These are phyloP conservation scores for Penicillium pulvis DNA, from an alignment of 495 filamentous ascomycete species.

Conservation along the genomic window DNA sequence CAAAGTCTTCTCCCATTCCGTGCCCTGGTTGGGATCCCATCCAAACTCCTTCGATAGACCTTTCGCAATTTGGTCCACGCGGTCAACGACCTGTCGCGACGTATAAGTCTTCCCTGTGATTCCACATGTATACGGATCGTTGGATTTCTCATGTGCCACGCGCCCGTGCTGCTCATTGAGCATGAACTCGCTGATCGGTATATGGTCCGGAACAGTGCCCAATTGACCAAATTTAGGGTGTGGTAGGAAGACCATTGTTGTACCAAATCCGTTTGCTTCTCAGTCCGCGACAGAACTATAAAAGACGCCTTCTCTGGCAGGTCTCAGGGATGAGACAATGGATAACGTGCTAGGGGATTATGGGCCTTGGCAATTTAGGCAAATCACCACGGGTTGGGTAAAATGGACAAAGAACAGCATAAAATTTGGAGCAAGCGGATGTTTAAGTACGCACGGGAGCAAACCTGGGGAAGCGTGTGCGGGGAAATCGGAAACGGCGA, in stretches of 20 bases:
- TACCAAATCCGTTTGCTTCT: no score
- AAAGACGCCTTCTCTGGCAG: no score
- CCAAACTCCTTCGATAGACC: slow-evolving; percentile 71
- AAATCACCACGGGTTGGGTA: neutral
- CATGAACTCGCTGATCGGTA: slow-evolving; percentile 81
- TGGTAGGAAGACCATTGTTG: slow-evolving; percentile 76
- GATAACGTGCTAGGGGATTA: neutral
- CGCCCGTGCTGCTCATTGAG: slow-evolving; percentile 73
- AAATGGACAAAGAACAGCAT: neutral
- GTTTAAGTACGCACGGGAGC: neutral
- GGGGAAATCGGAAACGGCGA: slow-evolving; percentile 5
- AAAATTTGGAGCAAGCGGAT: neutral
- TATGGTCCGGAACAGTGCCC: slow-evolving; percentile 70
- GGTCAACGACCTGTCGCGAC: slow-evolving; percentile 61
- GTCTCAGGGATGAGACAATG: neutral
- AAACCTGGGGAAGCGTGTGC: slow-evolving; percentile 2
- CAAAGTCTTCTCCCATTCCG: slow-evolving; percentile 85
- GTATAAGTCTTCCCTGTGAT: slow-evolving; percentile 73
- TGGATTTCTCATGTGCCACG: slow-evolving; percentile 60
- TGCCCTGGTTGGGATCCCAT: slow-evolving; percentile 73
- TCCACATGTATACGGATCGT: slow-evolving; percentile 81
- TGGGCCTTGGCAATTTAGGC: neutral
- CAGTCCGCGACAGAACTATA: no score
- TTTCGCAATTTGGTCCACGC: slow-evolving; percentile 70
- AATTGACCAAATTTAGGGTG: slow-evolving; percentile 70